Evolutionary conservation across 140 eudicot species (phyloP), one percentile per base, ranked within the genome.

Genomic region (Cichorium intybus): DNA sequence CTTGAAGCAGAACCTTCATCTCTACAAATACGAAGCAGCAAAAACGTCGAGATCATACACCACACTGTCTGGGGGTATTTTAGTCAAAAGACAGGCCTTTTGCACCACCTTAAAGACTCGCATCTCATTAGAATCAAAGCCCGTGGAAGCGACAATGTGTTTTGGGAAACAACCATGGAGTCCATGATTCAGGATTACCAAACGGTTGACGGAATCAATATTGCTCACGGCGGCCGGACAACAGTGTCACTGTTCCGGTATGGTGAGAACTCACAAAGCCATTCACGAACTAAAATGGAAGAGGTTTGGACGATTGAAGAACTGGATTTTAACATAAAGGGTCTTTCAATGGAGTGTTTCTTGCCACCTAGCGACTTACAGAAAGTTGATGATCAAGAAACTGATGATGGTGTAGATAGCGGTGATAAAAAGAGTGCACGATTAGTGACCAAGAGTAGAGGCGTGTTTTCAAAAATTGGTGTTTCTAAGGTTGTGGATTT

Each of bases 151-250:
- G 87, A 74, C 51, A 79, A 70, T 5, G 90, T 91, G 41, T 83
- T 82, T 14, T 91, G 96, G 96, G 98, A 91, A 72, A 91, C 96
- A 54, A 91, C 89, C 7, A 91, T 87, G 92, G 95, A 91, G 70
- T 82, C 97, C 0, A 14, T 22, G 15, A 77, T 87, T 16, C 82
- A 82, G 35, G 98, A 91, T 70, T 91, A 91, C 61, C 69, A 81
- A 45, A 77, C 84, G 1, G 60, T 91, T 3, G 96, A 91, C 1
- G 98, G 98, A 0, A 80, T 87, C 41, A 91, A 91, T 55, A 83
- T 87, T 14, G 96, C 98, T 1, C 96, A 91, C 23, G 60, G 77
- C 0, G 97, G 98, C 6, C 75, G 68, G 61, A 91, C 96, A 5
- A 65, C 65, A 0, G 95, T 87, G 8, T 82, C 90, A 2, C 49